These are phyloP conservation scores for Ophiostoma australiae DNA, from an alignment of 2,329 filamentous ascomycete genomes.

Conservation along the genomic window DNA sequence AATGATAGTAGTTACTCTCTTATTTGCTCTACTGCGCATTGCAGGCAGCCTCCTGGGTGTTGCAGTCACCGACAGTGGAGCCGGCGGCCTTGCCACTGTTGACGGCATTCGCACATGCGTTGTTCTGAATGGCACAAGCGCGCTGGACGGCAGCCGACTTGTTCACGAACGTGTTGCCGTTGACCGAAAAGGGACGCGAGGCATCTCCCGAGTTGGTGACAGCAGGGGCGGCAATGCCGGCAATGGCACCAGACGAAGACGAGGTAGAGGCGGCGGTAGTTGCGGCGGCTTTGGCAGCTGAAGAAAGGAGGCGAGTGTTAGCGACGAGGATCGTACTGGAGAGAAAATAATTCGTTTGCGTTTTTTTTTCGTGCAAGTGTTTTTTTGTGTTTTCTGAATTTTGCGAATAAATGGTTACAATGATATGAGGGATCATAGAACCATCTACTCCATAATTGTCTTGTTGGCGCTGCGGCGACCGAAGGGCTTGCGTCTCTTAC, in stretches of 20 bases:
- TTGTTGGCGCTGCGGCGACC: constrained; percentile 10
- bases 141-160: constrained; percentile 52
- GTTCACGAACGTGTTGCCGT: constrained; percentile 55
- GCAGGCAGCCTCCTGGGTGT: constrained; percentile 48
- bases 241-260: constrained; percentile 38
- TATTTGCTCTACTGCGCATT: constrained; percentile 26
- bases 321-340: background rate
- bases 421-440: background rate
- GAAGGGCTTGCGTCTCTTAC: constrained; percentile 10
- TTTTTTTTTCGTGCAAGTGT: background rate
- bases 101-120: constrained; percentile 52
- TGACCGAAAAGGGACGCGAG: constrained; percentile 51
- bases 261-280: constrained; percentile 17
- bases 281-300: background rate
- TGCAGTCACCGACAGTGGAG: constrained; percentile 48
- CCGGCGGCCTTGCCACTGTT: constrained; percentile 45
- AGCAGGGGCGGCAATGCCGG: constrained; percentile 48
- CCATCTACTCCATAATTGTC: background rate
- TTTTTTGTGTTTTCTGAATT: background rate
- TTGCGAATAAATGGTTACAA: background rate
- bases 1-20: background rate
- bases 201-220: constrained; percentile 46
- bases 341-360: background rate
- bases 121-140: constrained; percentile 60
- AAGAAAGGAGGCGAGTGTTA: constrained; percentile 1